phyloP scores from a whole-genome alignment of 768 basidiomycete species.

The Hericium rajendrae region DNA sequence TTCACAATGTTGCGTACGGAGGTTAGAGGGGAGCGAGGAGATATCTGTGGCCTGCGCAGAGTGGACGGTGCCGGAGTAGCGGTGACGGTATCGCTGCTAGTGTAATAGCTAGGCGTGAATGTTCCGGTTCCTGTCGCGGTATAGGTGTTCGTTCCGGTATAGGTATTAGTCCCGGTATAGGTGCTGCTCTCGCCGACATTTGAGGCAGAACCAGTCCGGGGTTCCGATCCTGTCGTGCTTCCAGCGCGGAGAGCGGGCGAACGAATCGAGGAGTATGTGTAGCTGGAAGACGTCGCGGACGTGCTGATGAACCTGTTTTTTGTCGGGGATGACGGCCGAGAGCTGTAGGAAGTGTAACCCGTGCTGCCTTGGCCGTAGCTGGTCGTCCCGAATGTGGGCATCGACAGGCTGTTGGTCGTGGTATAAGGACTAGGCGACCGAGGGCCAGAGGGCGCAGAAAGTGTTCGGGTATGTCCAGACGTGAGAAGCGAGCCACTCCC shows the following conservation, averaged over 20 bases:
- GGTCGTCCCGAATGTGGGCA: slow-evolving; percentile 29
- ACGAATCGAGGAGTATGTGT: too few species aligned
- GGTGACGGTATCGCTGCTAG: slow-evolving; percentile 25
- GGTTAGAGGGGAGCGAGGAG: slow-evolving; percentile 61
- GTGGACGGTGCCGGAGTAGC: slow-evolving; percentile 36
- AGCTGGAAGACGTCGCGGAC: too few species aligned
- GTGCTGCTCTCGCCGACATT: too few species aligned
- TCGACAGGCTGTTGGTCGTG: slow-evolving; percentile 26
- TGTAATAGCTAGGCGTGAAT: slow-evolving; percentile 28
- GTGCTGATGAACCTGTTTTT: slow-evolving; percentile 31
- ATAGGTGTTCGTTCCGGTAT: slow-evolving; percentile 16
- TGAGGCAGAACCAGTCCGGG: too few species aligned
- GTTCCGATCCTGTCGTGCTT: too few species aligned
- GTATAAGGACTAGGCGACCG: slow-evolving; percentile 30
- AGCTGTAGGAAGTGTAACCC: slow-evolving; percentile 16
- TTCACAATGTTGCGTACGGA: slow-evolving; percentile 74
- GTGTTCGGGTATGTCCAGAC: slow-evolving; percentile 39
- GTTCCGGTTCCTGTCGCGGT: slow-evolving; percentile 31
- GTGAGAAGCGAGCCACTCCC: slow-evolving; percentile 17
- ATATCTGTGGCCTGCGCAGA: slow-evolving; percentile 50
- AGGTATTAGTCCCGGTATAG: too few species aligned
- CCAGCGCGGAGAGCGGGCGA: too few species aligned
- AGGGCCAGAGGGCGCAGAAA: slow-evolving; percentile 34
- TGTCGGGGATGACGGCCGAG: slow-evolving; percentile 39
- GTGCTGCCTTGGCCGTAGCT: slow-evolving; percentile 27